Base-by-base conservation (phyloP, 2,329 filamentous ascomycete genomes). In the Microcyclospora pomicola region DNA sequence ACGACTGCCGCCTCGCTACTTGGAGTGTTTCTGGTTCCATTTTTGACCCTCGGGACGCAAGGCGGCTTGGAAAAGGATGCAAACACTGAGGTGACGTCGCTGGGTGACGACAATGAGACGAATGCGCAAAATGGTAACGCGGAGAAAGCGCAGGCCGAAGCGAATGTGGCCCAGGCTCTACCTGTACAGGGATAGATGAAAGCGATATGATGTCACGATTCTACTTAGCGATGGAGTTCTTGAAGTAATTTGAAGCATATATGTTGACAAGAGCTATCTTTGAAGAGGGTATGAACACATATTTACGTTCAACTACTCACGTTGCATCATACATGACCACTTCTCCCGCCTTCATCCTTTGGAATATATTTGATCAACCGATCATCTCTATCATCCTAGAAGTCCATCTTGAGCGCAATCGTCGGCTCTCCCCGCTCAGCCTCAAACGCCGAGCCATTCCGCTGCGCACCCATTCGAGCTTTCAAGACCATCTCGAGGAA, bases 321-420 rank as follows among this genome's bases (percentile, higher is more conserved):
- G n/a, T n/a, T n/a, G n/a, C n/a, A n/a, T n/a, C n/a, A n/a, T n/a
- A n/a, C n/a, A n/a, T n/a, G n/a, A n/a, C n/a, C n/a, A n/a, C n/a
- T n/a, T n/a, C n/a, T n/a, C n/a, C n/a, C n/a, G n/a, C n/a, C n/a
- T n/a, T n/a, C n/a, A n/a, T n/a, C n/a, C n/a, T n/a, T n/a, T n/a
- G n/a, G n/a, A n/a, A n/a, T n/a, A n/a, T n/a, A n/a, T n/a, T n/a
- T n/a, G n/a, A n/a, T n/a, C n/a, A n/a, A n/a, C n/a, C n/a, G n/a
- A n/a, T n/a, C n/a, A n/a, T n/a, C n/a, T n/a, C n/a, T n/a, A n/a
- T n/a, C n/a, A n/a, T n/a, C 7, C 19, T 24, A 86, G 58, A 98
- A 96, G 59, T 94, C 72, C 82, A 96, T 92, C 71, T 92, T 91
- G 55, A 98, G 62, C 38, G 85, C 85, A 68, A 98, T 98, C 45